Percentiles rank a stretch among this genome's conserved stretches.
Evolutionary conservation across 768 basidiomycete species (phyloP).

Genomic region (Panaeolus papilionaceus): DNA sequence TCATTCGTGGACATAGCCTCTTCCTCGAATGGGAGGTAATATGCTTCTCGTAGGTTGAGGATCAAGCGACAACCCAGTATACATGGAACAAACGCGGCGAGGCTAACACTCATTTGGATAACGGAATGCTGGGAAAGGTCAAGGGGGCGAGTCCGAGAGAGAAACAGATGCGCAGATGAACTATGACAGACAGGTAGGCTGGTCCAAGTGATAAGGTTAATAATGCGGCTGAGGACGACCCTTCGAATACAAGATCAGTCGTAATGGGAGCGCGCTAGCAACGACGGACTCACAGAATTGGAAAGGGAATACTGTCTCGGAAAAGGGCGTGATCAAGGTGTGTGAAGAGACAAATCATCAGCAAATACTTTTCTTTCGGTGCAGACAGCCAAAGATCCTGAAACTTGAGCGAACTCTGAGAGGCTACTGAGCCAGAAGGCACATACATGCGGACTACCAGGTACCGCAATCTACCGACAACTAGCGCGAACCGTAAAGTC

Average conservation of each 20-base stretch:
- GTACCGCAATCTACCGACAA: too few relatives aligned
- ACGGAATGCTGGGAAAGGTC: constrained; percentile 1
- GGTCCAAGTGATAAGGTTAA: constrained; percentile 4
- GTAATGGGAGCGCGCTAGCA: neutral
- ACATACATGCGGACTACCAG: too few relatives aligned
- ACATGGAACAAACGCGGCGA: constrained; percentile 20
- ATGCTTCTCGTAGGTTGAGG: constrained; percentile 31
- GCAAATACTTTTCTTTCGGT: too few relatives aligned
- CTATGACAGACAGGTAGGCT: neutral
- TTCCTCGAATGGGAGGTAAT: constrained; percentile 28
- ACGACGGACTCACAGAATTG: neutral
- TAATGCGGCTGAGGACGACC: neutral
- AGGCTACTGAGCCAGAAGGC: too few relatives aligned
- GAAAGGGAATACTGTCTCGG: constrained; percentile 3
- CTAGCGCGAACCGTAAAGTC: too few relatives aligned
- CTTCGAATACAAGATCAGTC: neutral
- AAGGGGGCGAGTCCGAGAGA: neutral
- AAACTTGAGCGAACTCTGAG: too few relatives aligned
- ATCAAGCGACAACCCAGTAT: constrained; percentile 30
- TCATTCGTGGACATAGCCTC: constrained; percentile 12
- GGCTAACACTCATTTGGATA: constrained; percentile 10
- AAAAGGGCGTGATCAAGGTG: neutral
- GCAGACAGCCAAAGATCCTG: too few relatives aligned
- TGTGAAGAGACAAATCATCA: too few relatives aligned
- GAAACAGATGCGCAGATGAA: neutral